Conservation (phyloP, 768 basidiomycete species). For the Daedaleopsis nitida region DNA sequence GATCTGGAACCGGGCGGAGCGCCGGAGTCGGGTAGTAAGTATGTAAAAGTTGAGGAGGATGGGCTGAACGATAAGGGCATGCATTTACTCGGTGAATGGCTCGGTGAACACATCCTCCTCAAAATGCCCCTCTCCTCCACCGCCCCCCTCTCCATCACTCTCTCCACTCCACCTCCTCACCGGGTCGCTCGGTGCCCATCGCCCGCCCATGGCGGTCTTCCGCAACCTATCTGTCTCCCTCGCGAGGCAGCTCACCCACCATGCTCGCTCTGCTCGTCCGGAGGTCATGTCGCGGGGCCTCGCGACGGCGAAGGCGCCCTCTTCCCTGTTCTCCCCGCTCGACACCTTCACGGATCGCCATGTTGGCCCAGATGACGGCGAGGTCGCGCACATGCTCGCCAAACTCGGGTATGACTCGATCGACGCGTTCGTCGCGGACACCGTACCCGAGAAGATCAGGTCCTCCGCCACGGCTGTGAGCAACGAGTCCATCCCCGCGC, state of each 20-base stretch:
- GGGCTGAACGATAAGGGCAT: slow-evolving; percentile 29
- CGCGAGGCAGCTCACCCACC: slow-evolving; percentile 19
- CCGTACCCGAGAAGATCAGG: slow-evolving; percentile 82
- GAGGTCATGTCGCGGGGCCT: slow-evolving; percentile 39
- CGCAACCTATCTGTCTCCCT: slow-evolving; percentile 18
- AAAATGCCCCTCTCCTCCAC: slow-evolving; percentile 15
- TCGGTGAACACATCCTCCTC: slow-evolving; percentile 35
- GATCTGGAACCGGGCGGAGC: slow-evolving; percentile 16
- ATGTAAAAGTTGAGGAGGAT: slow-evolving; percentile 17
- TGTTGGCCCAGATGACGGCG: slow-evolving; percentile 87
- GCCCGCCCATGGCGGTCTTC: slow-evolving; percentile 24
- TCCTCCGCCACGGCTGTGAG: slow-evolving; percentile 61
- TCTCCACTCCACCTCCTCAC: slow-evolving; percentile 8
- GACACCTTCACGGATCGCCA: slow-evolving; percentile 92
- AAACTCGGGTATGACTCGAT: slow-evolving; percentile 83
- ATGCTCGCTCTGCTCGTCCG: slow-evolving; percentile 23
- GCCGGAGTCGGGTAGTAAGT: slow-evolving; percentile 18
- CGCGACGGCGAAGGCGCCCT: slow-evolving; percentile 61
- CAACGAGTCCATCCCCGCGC: slow-evolving; percentile 67
- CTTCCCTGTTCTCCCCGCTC: slow-evolving; percentile 77
- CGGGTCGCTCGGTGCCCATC: slow-evolving; percentile 16
- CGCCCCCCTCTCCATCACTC: slow-evolving; percentile 7
- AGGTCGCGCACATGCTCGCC: slow-evolving; percentile 80
- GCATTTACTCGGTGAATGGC: slow-evolving; percentile 40
- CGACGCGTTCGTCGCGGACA: slow-evolving; percentile 83